phyloP scores from a whole-genome alignment of 345 rosid species.

The Eucalyptus tenuipes region DNA sequence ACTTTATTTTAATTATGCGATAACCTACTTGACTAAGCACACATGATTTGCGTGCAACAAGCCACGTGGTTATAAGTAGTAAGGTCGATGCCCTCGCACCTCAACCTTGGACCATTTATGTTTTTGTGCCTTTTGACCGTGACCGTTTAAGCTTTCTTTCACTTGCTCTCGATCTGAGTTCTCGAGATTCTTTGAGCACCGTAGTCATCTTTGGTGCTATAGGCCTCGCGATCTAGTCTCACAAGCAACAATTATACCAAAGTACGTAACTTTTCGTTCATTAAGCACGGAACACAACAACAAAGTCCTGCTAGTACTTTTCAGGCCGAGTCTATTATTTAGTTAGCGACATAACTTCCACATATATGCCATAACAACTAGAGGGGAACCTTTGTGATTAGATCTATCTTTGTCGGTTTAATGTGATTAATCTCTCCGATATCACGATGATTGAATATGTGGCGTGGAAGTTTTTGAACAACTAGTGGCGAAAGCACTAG shows the following conservation, averaged over 20 bases:
- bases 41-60: not conserved
- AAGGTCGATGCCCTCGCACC: no score
- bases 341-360: not conserved
- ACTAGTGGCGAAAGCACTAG: not conserved
- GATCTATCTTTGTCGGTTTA: not conserved
- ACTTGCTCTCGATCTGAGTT: not conserved
- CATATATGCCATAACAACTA: not conserved
- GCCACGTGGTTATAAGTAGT: not conserved
- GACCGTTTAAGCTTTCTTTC: no score
- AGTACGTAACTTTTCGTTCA: not conserved
- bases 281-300: not conserved
- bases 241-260: not conserved
- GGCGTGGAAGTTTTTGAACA: not conserved
- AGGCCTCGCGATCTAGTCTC: not conserved
- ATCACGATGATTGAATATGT: not conserved
- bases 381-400: fast-evolving
- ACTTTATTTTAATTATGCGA: not conserved
- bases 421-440: not conserved
- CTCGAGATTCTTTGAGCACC: not conserved
- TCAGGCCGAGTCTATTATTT: fast-evolving
- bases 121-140: no score
- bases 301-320: not conserved
- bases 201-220: not conserved
- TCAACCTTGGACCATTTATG: no score
- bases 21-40: fast-evolving